Conservation (phyloP, 2,329 filamentous ascomycete genomes). For the Curvularia sp. region DNA sequence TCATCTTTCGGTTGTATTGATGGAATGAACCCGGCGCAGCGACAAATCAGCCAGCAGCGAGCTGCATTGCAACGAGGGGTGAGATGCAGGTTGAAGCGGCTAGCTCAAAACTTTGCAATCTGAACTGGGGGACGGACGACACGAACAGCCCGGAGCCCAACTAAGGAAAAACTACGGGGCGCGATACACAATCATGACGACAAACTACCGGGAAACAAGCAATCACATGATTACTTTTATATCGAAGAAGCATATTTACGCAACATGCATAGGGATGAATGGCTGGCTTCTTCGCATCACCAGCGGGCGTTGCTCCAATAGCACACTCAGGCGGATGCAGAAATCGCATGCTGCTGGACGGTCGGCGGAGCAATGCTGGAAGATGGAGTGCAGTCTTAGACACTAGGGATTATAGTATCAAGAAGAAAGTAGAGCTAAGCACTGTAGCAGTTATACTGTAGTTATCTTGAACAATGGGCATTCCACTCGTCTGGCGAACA, state of each 20-base stretch:
- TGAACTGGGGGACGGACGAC: slow-evolving; percentile 12
- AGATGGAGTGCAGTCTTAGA: not conserved
- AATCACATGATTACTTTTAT: not conserved
- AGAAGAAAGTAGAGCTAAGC: slow-evolving; percentile 2
- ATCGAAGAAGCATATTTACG: not conserved
- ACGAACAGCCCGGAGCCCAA: not conserved
- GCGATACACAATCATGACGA: not conserved
- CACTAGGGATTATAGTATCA: not conserved
- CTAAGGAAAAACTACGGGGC: not conserved
- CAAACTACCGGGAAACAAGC: not conserved
- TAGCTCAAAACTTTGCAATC: slow-evolving; percentile 33
- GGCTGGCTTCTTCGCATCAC: slow-evolving; percentile 6
- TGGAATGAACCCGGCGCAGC: slow-evolving; percentile 38
- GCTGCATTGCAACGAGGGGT: slow-evolving; percentile 31
- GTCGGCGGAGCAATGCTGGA: not conserved
- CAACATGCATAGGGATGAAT: not conserved
- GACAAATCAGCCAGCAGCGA: slow-evolving; percentile 37
- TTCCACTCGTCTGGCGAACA: not conserved
- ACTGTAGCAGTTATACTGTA: not conserved
- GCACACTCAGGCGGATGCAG: not conserved
- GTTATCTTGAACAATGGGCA: not conserved
- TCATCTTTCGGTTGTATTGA: slow-evolving; percentile 49
- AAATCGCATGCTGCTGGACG: not conserved
- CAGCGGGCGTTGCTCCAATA: not conserved
- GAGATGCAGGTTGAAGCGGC: slow-evolving; percentile 38